Conservation (phyloP, 2,329 filamentous ascomycete species). For the Metarhizium rileyi region DNA sequence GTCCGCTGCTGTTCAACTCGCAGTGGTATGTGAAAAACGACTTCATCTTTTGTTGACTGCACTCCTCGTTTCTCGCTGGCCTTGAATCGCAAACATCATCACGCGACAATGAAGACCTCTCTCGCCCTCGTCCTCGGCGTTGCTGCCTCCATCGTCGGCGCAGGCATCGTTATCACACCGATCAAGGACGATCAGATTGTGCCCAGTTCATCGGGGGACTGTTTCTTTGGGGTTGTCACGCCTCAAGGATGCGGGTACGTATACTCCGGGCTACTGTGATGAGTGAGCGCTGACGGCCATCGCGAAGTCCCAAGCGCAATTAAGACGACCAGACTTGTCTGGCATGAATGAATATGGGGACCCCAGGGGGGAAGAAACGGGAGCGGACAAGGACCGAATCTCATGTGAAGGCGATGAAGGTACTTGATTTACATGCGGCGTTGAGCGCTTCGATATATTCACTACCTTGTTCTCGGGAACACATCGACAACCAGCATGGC, state of each 20-base stretch:
- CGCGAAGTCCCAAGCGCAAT: neutral
- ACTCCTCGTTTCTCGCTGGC: neutral
- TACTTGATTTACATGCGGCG: neutral
- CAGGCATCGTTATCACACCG: conserved; percentile 47
- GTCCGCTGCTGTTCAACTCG: too few species aligned
- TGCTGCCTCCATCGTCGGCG: conserved; percentile 36
- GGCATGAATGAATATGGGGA: neutral
- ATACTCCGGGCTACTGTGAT: neutral
- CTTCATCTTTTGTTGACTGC: conserved; percentile 1
- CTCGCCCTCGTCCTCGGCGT: conserved; percentile 28
- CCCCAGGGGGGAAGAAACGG: neutral
- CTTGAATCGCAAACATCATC: neutral
- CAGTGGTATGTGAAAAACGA: neutral
- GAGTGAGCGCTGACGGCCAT: neutral
- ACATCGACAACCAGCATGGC: too few species aligned
- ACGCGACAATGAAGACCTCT: conserved; percentile 18
- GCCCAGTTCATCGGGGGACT: conserved; percentile 37
- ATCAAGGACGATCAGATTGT: conserved; percentile 42
- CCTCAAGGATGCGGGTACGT: conserved; percentile 49
- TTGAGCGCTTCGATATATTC: neutral
- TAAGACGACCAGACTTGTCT: neutral
- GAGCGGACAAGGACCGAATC: neutral
- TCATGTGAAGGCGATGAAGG: too few species aligned
- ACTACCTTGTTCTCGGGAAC: neutral
- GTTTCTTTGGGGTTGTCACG: conserved; percentile 46